A percentile compares a stretch with the other conserved stretches of the same genome.
Evolutionary conservation across 345 rosid species (phyloP).

Genomic region (Eucalyptus victrix): DNA sequence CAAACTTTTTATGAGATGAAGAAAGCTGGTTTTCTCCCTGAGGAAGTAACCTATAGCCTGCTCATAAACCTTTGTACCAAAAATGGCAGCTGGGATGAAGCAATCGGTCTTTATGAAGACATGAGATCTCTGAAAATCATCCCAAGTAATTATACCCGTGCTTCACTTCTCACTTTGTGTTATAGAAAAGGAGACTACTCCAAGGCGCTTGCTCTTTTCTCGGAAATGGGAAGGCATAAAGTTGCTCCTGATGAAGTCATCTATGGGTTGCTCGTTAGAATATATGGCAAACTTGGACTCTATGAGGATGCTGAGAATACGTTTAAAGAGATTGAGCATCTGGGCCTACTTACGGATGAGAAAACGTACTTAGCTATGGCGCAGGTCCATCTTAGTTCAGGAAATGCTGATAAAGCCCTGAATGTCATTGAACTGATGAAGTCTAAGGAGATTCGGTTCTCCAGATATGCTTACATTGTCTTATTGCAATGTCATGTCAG

Average conservation of each 20-base stretch:
- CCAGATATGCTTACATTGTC: conserved; percentile 78
- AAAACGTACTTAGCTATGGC: conserved; percentile 93
- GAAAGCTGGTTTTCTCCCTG: conserved; percentile 48
- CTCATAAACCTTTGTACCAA: conserved; percentile 47
- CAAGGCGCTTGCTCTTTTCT: conserved; percentile 78
- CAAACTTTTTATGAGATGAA: conserved; percentile 60
- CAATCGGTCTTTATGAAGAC: conserved; percentile 50
- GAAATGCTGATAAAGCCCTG: conserved; percentile 61
- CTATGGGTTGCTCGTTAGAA: conserved; percentile 76
- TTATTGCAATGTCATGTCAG: conserved; percentile 62
- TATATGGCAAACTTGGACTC: conserved; percentile 84
- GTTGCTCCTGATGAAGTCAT: conserved; percentile 78
- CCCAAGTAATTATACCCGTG: conserved; percentile 90
- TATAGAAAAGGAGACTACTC: conserved; percentile 66
- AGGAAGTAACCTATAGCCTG: conserved; percentile 72
- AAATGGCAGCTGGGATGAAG: conserved; percentile 48
- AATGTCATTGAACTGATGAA: conserved; percentile 53
- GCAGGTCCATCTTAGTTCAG: conserved; percentile 61
- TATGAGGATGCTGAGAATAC: conserved; percentile 65
- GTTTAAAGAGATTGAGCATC: conserved; percentile 49
- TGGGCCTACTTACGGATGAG: conserved; percentile 60
- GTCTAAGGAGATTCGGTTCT: conserved; percentile 47
- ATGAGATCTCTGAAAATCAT: conserved; percentile 52
- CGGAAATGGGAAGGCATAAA: conserved; percentile 61
- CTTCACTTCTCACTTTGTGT: conserved; percentile 76